Evolutionary conservation across 352 stramenopile genomes (phyloP).

Genomic region (Nothophytophthora sp.): DNA sequence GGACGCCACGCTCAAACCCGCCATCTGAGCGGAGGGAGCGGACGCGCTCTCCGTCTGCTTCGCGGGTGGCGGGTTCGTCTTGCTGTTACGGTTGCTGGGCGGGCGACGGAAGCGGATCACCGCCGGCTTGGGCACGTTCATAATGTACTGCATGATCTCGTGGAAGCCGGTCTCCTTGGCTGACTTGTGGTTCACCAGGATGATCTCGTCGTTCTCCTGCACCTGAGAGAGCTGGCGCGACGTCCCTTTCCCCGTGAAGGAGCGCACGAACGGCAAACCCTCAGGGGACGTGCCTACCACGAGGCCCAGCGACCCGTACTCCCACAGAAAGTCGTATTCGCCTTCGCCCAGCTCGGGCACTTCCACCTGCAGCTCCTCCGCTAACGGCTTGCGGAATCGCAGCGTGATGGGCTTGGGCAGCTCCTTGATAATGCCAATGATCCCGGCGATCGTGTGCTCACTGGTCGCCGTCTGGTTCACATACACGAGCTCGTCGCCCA

Average conservation of each 20-base stretch:
- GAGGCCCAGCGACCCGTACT: slow-evolving; percentile 73
- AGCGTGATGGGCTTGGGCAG: slow-evolving; percentile 80
- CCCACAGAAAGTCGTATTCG: slow-evolving; percentile 88
- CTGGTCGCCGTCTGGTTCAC: slow-evolving; percentile 73
- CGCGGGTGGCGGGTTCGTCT: slow-evolving; percentile 7
- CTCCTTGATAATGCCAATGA: slow-evolving; percentile 79
- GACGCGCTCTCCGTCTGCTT: slow-evolving; percentile 13
- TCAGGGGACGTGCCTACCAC: slow-evolving; percentile 61
- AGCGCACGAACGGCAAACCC: slow-evolving; percentile 72
- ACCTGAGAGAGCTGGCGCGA: slow-evolving; percentile 70
- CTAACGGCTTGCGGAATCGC: slow-evolving; percentile 65
- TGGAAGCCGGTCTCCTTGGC: slow-evolving; percentile 61
- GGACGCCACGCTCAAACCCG: slow-evolving; percentile 13
- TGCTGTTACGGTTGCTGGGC: slow-evolving; percentile 14
- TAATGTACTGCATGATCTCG: slow-evolving; percentile 85
- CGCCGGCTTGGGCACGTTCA: slow-evolving; percentile 81
- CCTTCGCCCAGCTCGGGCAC: slow-evolving; percentile 53
- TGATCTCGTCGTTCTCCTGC: slow-evolving; percentile 78
- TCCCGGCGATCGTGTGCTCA: slow-evolving; percentile 68
- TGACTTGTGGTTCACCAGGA: slow-evolving; percentile 74
- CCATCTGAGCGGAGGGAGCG: slow-evolving; percentile 24
- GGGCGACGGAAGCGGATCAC: slow-evolving; percentile 71
- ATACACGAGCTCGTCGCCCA: slow-evolving; percentile 80
- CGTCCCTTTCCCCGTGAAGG: slow-evolving; percentile 80
- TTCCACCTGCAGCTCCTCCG: slow-evolving; percentile 47